Percentiles rank a stretch among this genome's conserved stretches.
These are phyloP conservation scores for Lactarius vividus DNA, from an alignment of 768 basidiomycete genomes.

Conservation along the genomic window DNA sequence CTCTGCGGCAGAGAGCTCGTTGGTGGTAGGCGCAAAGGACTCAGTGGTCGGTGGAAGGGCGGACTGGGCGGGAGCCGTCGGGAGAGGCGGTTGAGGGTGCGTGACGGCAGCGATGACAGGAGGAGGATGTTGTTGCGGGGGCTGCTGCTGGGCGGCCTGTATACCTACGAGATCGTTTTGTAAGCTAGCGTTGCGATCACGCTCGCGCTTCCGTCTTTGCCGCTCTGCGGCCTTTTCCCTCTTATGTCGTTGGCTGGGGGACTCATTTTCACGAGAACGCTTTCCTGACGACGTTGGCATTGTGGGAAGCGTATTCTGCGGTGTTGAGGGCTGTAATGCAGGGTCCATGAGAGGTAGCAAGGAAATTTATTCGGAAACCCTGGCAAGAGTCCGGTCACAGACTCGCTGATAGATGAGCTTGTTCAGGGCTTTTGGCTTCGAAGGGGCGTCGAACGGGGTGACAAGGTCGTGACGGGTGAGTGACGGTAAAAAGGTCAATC, in stretches of 20 bases:
- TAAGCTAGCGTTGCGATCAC: slow-evolving; percentile 46
- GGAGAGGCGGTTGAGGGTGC: slow-evolving; percentile 22
- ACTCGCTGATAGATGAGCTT: slow-evolving; percentile 4
- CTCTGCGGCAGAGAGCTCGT: slow-evolving; percentile 60
- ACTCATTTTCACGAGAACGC: slow-evolving; percentile 70
- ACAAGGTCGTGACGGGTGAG: slow-evolving; percentile 36
- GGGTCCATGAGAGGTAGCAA: slow-evolving; percentile 21
- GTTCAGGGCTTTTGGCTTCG: slow-evolving; percentile 15
- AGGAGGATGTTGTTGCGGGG: slow-evolving; percentile 25
- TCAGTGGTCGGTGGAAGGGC: slow-evolving; percentile 27
- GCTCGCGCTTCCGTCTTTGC: slow-evolving; percentile 79
- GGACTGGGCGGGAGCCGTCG: slow-evolving; percentile 16
- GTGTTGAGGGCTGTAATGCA: slow-evolving; percentile 28
- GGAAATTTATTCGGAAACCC: slow-evolving; percentile 17
- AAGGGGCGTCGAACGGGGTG: slow-evolving; percentile 31
- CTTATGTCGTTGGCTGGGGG: slow-evolving; percentile 67
- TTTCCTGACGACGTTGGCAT: slow-evolving; percentile 42
- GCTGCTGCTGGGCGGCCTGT: slow-evolving; percentile 32
- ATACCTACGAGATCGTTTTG: slow-evolving; percentile 30
- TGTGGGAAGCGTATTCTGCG: slow-evolving; percentile 18
- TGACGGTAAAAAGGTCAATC: slow-evolving; percentile 29
- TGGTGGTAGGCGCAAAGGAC: slow-evolving; percentile 41
- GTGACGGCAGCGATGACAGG: slow-evolving; percentile 19
- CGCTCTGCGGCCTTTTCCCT: slow-evolving; percentile 86
- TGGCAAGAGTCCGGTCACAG: slow-evolving; percentile 5